These are phyloP conservation scores for Sutorius eximius DNA, from an alignment of 1,284 basidiomycete genomes.

Conservation along the genomic window DNA sequence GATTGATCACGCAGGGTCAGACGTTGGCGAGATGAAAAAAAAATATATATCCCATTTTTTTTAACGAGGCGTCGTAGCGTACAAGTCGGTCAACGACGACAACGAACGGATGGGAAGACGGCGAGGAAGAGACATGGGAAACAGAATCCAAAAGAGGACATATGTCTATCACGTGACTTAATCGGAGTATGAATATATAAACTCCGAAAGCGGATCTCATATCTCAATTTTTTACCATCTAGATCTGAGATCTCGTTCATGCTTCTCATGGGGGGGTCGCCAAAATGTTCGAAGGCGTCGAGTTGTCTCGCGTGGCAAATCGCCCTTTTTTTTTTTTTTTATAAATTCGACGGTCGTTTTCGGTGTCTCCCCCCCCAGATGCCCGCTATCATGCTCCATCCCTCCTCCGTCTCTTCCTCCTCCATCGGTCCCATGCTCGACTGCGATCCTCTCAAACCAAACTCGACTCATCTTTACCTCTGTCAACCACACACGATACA, in stretches of 20 bases:
- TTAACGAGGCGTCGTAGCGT: not conserved
- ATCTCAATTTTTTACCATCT: constrained; percentile 10
- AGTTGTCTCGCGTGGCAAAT: constrained; percentile 32
- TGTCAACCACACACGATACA: constrained; percentile 55
- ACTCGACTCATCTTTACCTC: constrained; percentile 46
- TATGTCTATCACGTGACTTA: constrained; percentile 21
- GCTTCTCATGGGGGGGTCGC: constrained; percentile 10
- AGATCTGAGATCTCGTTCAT: constrained; percentile 20
- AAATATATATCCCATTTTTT: not conserved
- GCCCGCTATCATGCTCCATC: constrained; percentile 29
- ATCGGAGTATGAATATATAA: constrained; percentile 2
- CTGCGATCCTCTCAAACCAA: constrained; percentile 37
- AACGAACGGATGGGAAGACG: constrained; percentile 18
- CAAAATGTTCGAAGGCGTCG: constrained; percentile 15
- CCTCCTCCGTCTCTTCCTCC: constrained; percentile 33
- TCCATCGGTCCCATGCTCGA: constrained; percentile 30
- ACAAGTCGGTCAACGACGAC: not conserved
- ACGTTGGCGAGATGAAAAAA: not conserved
- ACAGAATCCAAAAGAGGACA: constrained; percentile 23
- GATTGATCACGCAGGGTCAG: constrained; percentile 2
- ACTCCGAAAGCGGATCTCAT: constrained; percentile 27
- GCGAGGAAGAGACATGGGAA: constrained; percentile 22
- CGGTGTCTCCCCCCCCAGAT: not conserved
- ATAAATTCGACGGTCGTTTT: constrained; percentile 17
- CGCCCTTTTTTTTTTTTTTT: constrained; percentile 6